Evolutionary conservation across 805 yeast genomes (phyloP).

Genomic region (Priceomyces medius): DNA sequence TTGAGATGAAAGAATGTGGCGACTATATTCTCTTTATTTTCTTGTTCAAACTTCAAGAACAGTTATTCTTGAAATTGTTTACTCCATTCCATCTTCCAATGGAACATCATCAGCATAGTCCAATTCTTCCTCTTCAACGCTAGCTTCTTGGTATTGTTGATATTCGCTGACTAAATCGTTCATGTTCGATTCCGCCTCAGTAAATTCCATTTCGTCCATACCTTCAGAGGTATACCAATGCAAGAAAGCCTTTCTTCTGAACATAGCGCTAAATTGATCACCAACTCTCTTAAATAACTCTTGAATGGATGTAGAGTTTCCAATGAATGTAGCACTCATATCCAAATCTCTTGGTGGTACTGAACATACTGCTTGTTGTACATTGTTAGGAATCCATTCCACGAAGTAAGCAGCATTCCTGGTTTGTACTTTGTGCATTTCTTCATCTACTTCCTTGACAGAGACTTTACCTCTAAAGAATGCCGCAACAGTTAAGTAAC

Average conservation of each 20-base stretch:
- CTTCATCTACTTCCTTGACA: slow-evolving; percentile 92
- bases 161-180: slow-evolving; percentile 83
- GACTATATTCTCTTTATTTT: neutral
- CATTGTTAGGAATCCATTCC: slow-evolving; percentile 95
- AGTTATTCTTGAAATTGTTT: neutral
- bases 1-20: neutral
- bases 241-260: slow-evolving; percentile 89
- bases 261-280: slow-evolving; percentile 89
- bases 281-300: slow-evolving; percentile 88
- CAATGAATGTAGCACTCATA: slow-evolving; percentile 90
- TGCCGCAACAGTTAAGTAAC: slow-evolving; percentile 90
- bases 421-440: slow-evolving; percentile 80
- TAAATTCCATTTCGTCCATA: slow-evolving; percentile 93
- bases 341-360: slow-evolving; percentile 84
- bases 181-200: slow-evolving; percentile 92
- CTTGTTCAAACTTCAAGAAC: neutral
- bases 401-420: slow-evolving; percentile 82
- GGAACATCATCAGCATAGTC: slow-evolving; percentile 69
- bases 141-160: slow-evolving; percentile 88
- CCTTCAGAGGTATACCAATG: slow-evolving; percentile 97
- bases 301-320: slow-evolving; percentile 90
- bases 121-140: slow-evolving; percentile 70
- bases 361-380: slow-evolving; percentile 89
- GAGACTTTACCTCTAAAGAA: slow-evolving; percentile 93
- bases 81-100: slow-evolving; percentile 51